These are phyloP conservation scores for Irpex sp. DNA, from an alignment of 1,284 basidiomycete species.

Conservation along the genomic window DNA sequence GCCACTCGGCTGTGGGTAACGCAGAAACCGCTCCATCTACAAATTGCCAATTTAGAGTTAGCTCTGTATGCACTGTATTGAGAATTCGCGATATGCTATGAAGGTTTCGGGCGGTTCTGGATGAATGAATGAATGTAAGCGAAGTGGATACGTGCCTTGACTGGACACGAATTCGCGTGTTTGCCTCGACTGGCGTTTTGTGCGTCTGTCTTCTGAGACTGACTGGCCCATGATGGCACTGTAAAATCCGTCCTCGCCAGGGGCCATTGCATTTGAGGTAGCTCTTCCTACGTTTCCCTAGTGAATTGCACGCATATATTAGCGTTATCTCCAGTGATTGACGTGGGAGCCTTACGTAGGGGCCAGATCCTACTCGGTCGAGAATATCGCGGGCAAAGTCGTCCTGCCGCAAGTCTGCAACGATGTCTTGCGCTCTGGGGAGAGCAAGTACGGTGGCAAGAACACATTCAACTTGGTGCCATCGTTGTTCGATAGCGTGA, in stretches of 20 bases:
- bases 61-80: neutral
- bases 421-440: slow-evolving; percentile 61
- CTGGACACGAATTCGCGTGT: slow-evolving; percentile 75
- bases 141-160: slow-evolving; percentile 39
- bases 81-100: neutral
- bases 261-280: slow-evolving; percentile 38
- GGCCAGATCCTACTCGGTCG: slow-evolving; percentile 67
- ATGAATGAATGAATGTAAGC: slow-evolving; percentile 1
- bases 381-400: slow-evolving; percentile 70
- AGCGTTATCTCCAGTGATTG: neutral
- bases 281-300: slow-evolving; percentile 62
- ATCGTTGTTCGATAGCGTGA: slow-evolving; percentile 83
- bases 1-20: slow-evolving; percentile 72
- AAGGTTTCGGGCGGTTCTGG: too few species aligned
- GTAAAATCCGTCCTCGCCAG: slow-evolving; percentile 63
- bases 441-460: slow-evolving; percentile 76
- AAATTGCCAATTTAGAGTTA: neutral
- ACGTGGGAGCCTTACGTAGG: slow-evolving; percentile 50
- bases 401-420: slow-evolving; percentile 68
- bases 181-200: slow-evolving; percentile 69
- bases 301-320: neutral
- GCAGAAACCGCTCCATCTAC: slow-evolving; percentile 57
- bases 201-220: slow-evolving; percentile 52
- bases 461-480: slow-evolving; percentile 86
- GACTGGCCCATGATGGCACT: slow-evolving; percentile 64